These are phyloP conservation scores for Calonectria multiphialidica DNA, from an alignment of 2,329 filamentous ascomycete species.

Conservation along the genomic window DNA sequence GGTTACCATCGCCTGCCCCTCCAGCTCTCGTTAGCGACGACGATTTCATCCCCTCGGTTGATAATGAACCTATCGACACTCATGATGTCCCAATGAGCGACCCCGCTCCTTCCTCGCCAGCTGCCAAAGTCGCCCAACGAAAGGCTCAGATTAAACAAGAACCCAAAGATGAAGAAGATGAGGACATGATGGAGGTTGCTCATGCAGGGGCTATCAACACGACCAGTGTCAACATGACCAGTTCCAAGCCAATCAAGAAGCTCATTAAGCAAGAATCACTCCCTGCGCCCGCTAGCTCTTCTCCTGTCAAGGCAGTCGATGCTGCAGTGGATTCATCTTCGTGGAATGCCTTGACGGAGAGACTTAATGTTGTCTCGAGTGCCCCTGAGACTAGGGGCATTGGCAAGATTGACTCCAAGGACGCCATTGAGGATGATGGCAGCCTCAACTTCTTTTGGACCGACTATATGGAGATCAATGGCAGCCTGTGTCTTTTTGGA, in stretches of 20 bases:
- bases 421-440: conserved; percentile 94
- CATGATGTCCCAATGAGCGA: conserved; percentile 84
- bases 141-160: conserved; percentile 68
- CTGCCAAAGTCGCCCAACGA: conserved; percentile 81
- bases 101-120: conserved; percentile 86
- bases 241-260: conserved; percentile 79
- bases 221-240: conserved; percentile 86
- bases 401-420: conserved; percentile 85
- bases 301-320: conserved; percentile 73
- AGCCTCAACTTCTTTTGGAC: conserved; percentile 97
- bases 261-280: conserved; percentile 75
- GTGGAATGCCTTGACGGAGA: conserved; percentile 90
- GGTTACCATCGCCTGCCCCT: conserved; percentile 59
- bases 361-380: conserved; percentile 86
- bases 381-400: conserved; percentile 74
- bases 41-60: conserved; percentile 65
- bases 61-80: conserved; percentile 67
- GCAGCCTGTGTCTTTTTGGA: conserved; percentile 92
- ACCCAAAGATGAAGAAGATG: conserved; percentile 75
- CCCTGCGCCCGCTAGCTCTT: conserved; percentile 81
- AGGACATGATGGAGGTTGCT: conserved; percentile 89
- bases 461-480: conserved; percentile 93
- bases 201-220: conserved; percentile 78
- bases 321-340: conserved; percentile 80
- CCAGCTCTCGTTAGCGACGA: conserved; percentile 66